Conservation (phyloP, 164 flowering plant genomes). For the Nymphaea colorata region DNA sequence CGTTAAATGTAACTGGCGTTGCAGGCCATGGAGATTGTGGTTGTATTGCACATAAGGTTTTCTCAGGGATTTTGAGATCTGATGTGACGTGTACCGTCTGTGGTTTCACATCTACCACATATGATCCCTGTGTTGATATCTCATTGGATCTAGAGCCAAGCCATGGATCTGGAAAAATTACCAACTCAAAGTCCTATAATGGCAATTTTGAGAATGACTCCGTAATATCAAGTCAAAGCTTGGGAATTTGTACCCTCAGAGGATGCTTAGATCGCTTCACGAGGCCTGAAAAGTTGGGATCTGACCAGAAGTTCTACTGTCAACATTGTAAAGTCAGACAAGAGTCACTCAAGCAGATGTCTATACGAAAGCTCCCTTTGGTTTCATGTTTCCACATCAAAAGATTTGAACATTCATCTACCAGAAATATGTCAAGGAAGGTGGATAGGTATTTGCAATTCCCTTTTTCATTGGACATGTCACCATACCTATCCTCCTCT, state of each 20-base stretch:
- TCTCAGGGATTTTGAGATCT: conserved; percentile 63
- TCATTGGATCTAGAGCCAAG: conserved; percentile 72
- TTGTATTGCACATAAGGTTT: conserved; percentile 68
- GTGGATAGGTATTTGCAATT: conserved; percentile 79
- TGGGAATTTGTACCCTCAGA: conserved; percentile 46
- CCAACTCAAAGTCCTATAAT: conserved; percentile 28
- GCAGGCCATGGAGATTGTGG: conserved; percentile 55
- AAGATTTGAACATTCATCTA: conserved; percentile 81
- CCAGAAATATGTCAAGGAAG: conserved; percentile 69
- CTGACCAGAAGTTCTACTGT: conserved; percentile 82
- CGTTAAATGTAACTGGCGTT: neutral
- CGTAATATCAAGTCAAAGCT: conserved; percentile 20
- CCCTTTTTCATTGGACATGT: conserved; percentile 78
- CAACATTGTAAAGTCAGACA: conserved; percentile 78
- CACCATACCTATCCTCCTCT: conserved; percentile 83
- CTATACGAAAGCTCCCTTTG: conserved; percentile 73
- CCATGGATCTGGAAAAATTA: conserved; percentile 28
- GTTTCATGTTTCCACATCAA: conserved; percentile 91
- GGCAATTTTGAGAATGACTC: conserved; percentile 31
- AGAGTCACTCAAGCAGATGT: conserved; percentile 90
- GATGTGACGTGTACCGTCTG: conserved; percentile 62
- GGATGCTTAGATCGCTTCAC: conserved; percentile 82
- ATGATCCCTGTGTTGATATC: conserved; percentile 60
- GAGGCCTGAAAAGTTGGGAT: conserved; percentile 67
- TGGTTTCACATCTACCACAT: conserved; percentile 66